A percentile compares a stretch with the other conserved stretches of the same genome.
Evolutionary conservation across 106 monocot genomes (phyloP).

Genomic region (Platanthera zijinensis): DNA sequence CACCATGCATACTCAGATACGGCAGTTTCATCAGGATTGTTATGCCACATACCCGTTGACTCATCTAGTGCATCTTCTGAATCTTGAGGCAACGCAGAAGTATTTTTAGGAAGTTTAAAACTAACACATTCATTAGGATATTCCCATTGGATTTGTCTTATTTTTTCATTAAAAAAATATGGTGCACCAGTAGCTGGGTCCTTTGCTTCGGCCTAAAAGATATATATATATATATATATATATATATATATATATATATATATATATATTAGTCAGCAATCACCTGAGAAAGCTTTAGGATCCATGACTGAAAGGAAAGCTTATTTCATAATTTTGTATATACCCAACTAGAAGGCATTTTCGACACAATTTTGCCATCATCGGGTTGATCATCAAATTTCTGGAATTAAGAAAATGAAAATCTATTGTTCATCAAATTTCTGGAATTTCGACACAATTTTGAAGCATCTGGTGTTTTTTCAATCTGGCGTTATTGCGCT

Average conservation of each 20-base stretch:
- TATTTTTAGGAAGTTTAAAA: slow-evolving; percentile 9
- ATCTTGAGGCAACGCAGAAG: slow-evolving; percentile 41
- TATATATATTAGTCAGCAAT: not conserved
- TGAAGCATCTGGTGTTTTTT: too few relatives aligned
- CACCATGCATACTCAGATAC: slow-evolving; percentile 61
- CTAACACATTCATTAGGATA: slow-evolving; percentile 28
- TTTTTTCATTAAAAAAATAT: slow-evolving; percentile 72
- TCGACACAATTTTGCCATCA: slow-evolving; percentile 3
- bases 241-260: too few relatives aligned
- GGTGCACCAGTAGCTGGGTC: slow-evolving; percentile 62
- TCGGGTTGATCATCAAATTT: slow-evolving; percentile 15
- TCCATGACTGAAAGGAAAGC: not conserved
- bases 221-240: too few relatives aligned
- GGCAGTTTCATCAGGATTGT: not conserved
- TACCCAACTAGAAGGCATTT: slow-evolving; percentile 82
- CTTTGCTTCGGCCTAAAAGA: slow-evolving; percentile 66
- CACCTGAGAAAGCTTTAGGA: not conserved
- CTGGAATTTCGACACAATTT: too few relatives aligned
- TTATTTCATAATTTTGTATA: slow-evolving; percentile 18
- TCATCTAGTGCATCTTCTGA: slow-evolving; percentile 73
- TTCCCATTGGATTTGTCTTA: slow-evolving; percentile 74
- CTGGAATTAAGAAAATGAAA: slow-evolving; percentile 23
- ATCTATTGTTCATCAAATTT: too few relatives aligned
- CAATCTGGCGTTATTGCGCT: too few relatives aligned
- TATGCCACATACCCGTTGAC: slow-evolving; percentile 47